These are phyloP conservation scores for Crithidia acanthocephali DNA, from an alignment of 208 protist species.

Conservation along the genomic window DNA sequence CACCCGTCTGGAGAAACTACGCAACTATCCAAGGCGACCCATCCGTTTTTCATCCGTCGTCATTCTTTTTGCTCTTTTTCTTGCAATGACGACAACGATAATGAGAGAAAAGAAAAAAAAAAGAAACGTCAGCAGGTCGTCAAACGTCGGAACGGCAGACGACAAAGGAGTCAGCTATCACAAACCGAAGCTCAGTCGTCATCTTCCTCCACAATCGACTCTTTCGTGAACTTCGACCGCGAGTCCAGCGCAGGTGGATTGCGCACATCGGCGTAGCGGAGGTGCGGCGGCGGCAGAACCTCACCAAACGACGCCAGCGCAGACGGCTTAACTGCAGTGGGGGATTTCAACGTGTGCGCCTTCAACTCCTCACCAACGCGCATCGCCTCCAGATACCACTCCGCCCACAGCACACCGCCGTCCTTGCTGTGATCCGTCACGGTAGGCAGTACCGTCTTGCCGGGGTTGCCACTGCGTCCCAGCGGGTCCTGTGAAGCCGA, in stretches of 20 bases:
- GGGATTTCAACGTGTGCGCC: background rate
- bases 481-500: background rate
- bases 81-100: too few species aligned
- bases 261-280: constrained; percentile 63
- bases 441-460: background rate
- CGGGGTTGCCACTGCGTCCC: background rate
- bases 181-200: constrained; percentile 55
- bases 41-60: too few species aligned
- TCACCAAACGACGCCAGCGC: constrained; percentile 6
- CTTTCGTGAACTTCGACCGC: constrained; percentile 87
- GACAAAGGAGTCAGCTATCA: background rate
- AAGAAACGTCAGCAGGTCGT: background rate
- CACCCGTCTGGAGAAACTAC: too few species aligned
- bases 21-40: too few species aligned
- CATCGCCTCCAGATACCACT: constrained; percentile 64
- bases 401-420: constrained; percentile 35
- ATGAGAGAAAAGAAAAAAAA: too few species aligned
- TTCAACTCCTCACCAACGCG: constrained; percentile 22
- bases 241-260: constrained; percentile 80
- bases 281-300: constrained; percentile 57
- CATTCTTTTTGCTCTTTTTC: too few species aligned
- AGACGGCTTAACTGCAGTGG: background rate
- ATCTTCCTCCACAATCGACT: constrained; percentile 89
- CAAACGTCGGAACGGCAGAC: background rate
- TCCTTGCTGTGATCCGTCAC: constrained; percentile 3